Evolutionary conservation across 140 eudicot genomes (phyloP).

Genomic region (Bidens hawaiensis): DNA sequence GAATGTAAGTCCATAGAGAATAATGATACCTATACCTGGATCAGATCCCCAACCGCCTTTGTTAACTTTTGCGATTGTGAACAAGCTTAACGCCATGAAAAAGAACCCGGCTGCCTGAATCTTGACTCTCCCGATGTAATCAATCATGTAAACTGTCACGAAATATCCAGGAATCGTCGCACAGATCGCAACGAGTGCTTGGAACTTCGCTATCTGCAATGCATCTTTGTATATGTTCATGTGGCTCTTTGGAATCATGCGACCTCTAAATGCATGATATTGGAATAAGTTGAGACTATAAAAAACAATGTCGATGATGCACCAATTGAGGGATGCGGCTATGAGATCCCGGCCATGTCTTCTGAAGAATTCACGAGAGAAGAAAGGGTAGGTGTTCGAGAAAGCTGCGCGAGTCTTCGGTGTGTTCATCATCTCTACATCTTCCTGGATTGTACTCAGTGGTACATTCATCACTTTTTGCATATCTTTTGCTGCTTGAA

Average conservation of each 20-base stretch:
- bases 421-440: conserved; percentile 6
- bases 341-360: conserved; percentile 64
- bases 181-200: conserved; percentile 41
- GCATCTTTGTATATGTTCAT: conserved; percentile 46
- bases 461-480: conserved; percentile 42
- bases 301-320: conserved; percentile 46
- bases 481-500: conserved; percentile 56
- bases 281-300: conserved; percentile 51
- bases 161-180: conserved; percentile 62
- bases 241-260: not conserved
- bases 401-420: conserved; percentile 21
- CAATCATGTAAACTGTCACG: conserved; percentile 50
- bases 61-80: conserved; percentile 37
- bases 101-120: conserved; percentile 54
- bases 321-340: conserved; percentile 43
- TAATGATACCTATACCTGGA: conserved; percentile 19
- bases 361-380: conserved; percentile 40
- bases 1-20: conserved; percentile 48
- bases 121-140: conserved; percentile 45
- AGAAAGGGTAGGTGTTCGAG: conserved; percentile 30
- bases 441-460: conserved; percentile 40
- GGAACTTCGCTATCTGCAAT: conserved; percentile 36
- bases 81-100: conserved; percentile 42
- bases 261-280: conserved; percentile 16
- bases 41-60: conserved; percentile 20